phyloP scores from a whole-genome alignment of 495 filamentous ascomycete genomes.

The Talaromyces wortmannii region DNA sequence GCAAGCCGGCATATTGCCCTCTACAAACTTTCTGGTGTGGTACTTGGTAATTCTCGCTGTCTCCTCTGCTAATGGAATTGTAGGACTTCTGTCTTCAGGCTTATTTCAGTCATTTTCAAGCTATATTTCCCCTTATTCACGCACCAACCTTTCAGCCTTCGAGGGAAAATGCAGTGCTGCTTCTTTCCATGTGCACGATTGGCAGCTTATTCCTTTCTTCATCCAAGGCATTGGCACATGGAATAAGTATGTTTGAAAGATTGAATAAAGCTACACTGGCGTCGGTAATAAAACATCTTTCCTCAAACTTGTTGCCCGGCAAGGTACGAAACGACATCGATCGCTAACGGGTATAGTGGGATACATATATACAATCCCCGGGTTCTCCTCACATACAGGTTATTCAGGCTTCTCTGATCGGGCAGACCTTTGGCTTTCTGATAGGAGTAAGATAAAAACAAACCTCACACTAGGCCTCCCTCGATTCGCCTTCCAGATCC shows the following conservation, averaged over 20 bases:
- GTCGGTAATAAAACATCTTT: too few species aligned
- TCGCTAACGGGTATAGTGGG: slow-evolving; percentile 12
- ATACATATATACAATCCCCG: slow-evolving; percentile 13
- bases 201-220: slow-evolving; percentile 24
- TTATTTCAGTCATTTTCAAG: slow-evolving; percentile 21
- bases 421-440: slow-evolving; percentile 30
- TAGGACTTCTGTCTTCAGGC: slow-evolving; percentile 17
- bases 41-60: not conserved
- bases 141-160: slow-evolving; percentile 16
- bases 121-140: slow-evolving; percentile 22
- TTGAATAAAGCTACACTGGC: slow-evolving; percentile 28
- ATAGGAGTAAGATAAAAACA: too few species aligned
- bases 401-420: slow-evolving; percentile 26
- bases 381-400: slow-evolving; percentile 19
- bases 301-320: too few species aligned
- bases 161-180: slow-evolving; percentile 18
- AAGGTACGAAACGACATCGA: too few species aligned
- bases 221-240: slow-evolving; percentile 13
- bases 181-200: slow-evolving; percentile 26
- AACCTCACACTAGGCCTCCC: too few species aligned
- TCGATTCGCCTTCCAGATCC: too few species aligned
- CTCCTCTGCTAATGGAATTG: not conserved
- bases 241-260: slow-evolving; percentile 18
- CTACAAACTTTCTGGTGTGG: too few species aligned
- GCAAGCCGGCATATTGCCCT: too few species aligned